phyloP scores from a whole-genome alignment of 1,139 yeast species.

The Lodderomyces metapsilosis region DNA sequence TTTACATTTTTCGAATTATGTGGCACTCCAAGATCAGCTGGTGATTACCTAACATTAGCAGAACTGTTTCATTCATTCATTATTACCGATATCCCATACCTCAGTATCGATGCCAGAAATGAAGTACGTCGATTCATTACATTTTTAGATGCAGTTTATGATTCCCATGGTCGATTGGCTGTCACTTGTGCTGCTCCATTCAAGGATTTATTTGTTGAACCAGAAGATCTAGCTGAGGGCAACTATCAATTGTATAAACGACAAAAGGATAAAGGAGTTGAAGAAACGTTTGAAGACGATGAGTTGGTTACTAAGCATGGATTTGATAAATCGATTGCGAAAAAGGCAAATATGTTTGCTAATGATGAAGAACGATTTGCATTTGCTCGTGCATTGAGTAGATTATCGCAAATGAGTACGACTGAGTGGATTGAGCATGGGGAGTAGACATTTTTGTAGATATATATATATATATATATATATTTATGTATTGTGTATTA shows the following conservation, averaged over 20 bases:
- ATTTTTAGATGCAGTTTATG: slow-evolving; percentile 92
- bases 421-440: slow-evolving; percentile 75
- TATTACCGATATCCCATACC: slow-evolving; percentile 86
- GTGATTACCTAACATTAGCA: slow-evolving; percentile 86
- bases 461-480: background rate
- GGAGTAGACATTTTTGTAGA: background rate
- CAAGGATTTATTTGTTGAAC: slow-evolving; percentile 81
- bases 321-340: slow-evolving; percentile 70
- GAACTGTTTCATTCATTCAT: slow-evolving; percentile 74
- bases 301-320: slow-evolving; percentile 70
- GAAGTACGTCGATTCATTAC: slow-evolving; percentile 88
- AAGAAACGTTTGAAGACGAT: slow-evolving; percentile 51
- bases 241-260: slow-evolving; percentile 47
- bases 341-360: slow-evolving; percentile 70
- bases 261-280: slow-evolving; percentile 23
- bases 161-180: slow-evolving; percentile 80
- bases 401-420: slow-evolving; percentile 92
- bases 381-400: slow-evolving; percentile 88
- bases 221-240: slow-evolving; percentile 54
- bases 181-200: slow-evolving; percentile 88
- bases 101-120: slow-evolving; percentile 77
- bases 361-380: slow-evolving; percentile 95
- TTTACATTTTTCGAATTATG: slow-evolving; percentile 84
- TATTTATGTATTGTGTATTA: too few species aligned
- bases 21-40: slow-evolving; percentile 89